Percentiles rank a stretch among this genome's conserved stretches.
These are phyloP conservation scores for Candida awuae DNA, from an alignment of 805 yeast genomes.

Conservation along the genomic window DNA sequence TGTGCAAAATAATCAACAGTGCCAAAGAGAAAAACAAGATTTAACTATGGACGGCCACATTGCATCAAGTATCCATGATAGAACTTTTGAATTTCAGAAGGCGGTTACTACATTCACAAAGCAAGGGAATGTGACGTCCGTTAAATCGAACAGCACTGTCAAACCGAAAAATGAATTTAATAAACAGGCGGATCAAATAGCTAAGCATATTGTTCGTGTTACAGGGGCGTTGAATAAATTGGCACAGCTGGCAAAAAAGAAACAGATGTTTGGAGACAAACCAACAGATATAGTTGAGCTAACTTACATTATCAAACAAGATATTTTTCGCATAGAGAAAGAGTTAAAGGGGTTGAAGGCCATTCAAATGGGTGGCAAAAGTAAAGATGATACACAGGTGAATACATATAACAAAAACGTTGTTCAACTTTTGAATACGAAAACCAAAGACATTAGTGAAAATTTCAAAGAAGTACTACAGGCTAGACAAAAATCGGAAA, in stretches of 20 bases:
- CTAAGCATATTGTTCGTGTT: constrained; percentile 80
- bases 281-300: constrained; percentile 91
- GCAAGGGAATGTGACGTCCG: constrained; percentile 30
- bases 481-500: constrained; percentile 74
- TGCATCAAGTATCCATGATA: constrained; percentile 50
- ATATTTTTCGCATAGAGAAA: constrained; percentile 72
- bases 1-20: too few species aligned
- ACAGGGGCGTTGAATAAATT: constrained; percentile 74
- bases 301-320: constrained; percentile 82
- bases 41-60: constrained; percentile 19
- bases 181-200: constrained; percentile 66
- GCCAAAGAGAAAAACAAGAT: too few species aligned
- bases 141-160: constrained; percentile 19
- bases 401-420: constrained; percentile 77
- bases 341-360: constrained; percentile 52
- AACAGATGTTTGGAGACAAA: constrained; percentile 87
- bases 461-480: constrained; percentile 87
- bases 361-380: constrained; percentile 1
- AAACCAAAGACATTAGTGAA: constrained; percentile 86
- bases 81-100: constrained; percentile 89
- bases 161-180: constrained; percentile 50
- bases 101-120: constrained; percentile 74
- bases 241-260: constrained; percentile 75
- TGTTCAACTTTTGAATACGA: constrained; percentile 76
- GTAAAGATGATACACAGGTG: constrained; percentile 46